A percentile compares a stretch with the other conserved stretches of the same genome.
Conservation (phyloP, 148 eudicot genomes). For the Camellia japonica region DNA sequence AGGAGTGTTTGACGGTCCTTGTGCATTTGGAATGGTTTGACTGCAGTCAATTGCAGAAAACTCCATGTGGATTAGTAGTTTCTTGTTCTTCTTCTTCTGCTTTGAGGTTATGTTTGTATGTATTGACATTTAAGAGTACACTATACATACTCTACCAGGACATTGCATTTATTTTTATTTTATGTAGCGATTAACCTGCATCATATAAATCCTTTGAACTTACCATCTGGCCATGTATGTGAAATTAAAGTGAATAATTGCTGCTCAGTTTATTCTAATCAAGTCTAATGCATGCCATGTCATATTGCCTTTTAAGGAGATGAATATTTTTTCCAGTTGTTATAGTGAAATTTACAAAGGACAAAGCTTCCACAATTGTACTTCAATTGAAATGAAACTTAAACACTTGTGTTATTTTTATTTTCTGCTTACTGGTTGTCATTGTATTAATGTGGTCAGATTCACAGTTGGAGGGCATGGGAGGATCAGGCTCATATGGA, state of each 20-base stretch:
- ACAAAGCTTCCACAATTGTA: background rate
- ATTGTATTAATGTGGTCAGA: constrained; percentile 36
- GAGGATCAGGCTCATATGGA: constrained; percentile 86
- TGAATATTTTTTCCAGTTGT: no score
- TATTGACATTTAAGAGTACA: background rate
- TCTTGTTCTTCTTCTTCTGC: background rate
- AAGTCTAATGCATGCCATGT: no score
- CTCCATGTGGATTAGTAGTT: background rate
- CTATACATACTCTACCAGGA: background rate
- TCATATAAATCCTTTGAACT: background rate
- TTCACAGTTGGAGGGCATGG: constrained; percentile 87
- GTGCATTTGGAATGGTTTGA: background rate
- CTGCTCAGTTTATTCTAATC: background rate
- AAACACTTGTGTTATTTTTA: background rate
- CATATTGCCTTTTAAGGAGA: no score
- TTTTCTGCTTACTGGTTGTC: constrained; percentile 12
- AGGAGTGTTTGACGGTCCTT: constrained; percentile 9
- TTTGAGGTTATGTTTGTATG: background rate
- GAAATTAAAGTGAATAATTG: background rate
- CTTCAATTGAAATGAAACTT: background rate
- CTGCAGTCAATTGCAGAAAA: background rate
- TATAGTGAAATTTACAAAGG: background rate
- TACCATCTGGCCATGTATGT: background rate
- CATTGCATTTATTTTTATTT: background rate
- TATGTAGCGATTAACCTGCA: background rate